Base-by-base conservation (phyloP, 2,329 filamentous ascomycete species). In the Pseudopithomyces chartarum region DNA sequence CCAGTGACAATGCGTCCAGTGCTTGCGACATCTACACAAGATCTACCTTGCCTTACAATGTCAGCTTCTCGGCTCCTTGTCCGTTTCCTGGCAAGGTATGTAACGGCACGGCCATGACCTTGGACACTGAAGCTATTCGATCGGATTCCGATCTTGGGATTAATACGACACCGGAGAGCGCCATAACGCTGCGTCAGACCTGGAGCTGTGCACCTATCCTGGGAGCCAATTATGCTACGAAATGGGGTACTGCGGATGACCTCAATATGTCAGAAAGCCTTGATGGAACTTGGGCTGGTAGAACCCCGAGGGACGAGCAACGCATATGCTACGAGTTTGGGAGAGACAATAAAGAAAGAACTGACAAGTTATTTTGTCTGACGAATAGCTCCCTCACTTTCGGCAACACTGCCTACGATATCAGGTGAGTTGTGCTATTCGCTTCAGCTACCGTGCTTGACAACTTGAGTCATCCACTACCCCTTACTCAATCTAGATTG, bases 31-130 rank as follows among this genome's bases (percentile, higher is more conserved):
- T 47, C 6, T 60, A 54, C 38, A 38, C 48, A 6, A 42, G 23
- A 11, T n/a, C 43, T 11, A 48, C 40, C 8, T 29, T 62, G 10
- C 38, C 48, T 15, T 62, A 54, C 36, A 55, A 48, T 10, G 48
- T 20, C 32, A 54, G 12, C 15, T n/a, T 12, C 2, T 12, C n/a
- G 4, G 52, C 33, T 1, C 52, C 52, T 2, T 62, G 60, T 40
- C 60, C 60, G 1, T 62, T 62, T 42, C 45, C 42, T 3, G 55
- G 52, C 15, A 57, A 62, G 12, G 52, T 58, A n/a, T 62, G 60
- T 36, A 58, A 57, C 23, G 55, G 50, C 3, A 2, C 44, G 17
- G 60, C 45, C 3, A 55, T 60, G 33, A 43, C 42, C 2, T 38
- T 60, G 11, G 60, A 62, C 19, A 58, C 52, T 7, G 55, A 55